Percentiles rank a stretch among this genome's conserved stretches.
Conservation (phyloP, 257 asterid species). For the Craterostigma plantagineum region DNA sequence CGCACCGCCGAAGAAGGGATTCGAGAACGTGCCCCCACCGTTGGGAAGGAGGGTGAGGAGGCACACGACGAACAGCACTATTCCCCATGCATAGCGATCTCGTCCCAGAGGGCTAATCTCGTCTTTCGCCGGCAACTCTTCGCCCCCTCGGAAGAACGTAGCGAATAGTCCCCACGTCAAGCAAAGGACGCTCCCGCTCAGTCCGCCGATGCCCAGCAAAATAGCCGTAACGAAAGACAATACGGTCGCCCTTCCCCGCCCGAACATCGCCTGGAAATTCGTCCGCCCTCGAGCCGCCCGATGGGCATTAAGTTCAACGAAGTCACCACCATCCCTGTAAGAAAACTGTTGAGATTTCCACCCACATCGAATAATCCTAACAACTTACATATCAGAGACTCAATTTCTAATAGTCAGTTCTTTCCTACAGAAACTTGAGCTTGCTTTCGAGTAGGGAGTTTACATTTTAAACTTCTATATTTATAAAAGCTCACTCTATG, state of each 20-base stretch:
- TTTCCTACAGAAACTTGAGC: too few species aligned
- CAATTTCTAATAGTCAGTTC: too few species aligned
- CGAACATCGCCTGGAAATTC: constrained; percentile 85
- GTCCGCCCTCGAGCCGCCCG: constrained; percentile 90
- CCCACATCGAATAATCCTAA: too few species aligned
- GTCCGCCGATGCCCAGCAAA: constrained; percentile 60
- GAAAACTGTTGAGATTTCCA: too few species aligned
- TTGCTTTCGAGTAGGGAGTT: too few species aligned
- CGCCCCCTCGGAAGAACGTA: constrained; percentile 81
- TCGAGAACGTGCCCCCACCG: constrained; percentile 73
- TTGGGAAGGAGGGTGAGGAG: constrained; percentile 86
- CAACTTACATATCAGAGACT: too few species aligned
- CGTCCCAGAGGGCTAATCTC: constrained; percentile 76
- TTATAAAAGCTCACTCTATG: too few species aligned
- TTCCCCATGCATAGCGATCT: constrained; percentile 72
- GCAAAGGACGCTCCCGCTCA: constrained; percentile 78
- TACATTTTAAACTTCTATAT: too few species aligned
- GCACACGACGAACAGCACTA: constrained; percentile 61
- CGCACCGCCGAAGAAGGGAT: constrained; percentile 37
- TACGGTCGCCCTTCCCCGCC: constrained; percentile 40
- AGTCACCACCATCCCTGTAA: constrained; percentile 79
- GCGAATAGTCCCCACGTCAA: constrained; percentile 83
- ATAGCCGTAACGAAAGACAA: constrained; percentile 53
- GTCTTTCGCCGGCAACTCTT: constrained; percentile 75
- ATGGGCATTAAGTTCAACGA: constrained; percentile 75